These are phyloP conservation scores for Podospora didyma DNA, from an alignment of 495 filamentous ascomycete species.

Conservation along the genomic window DNA sequence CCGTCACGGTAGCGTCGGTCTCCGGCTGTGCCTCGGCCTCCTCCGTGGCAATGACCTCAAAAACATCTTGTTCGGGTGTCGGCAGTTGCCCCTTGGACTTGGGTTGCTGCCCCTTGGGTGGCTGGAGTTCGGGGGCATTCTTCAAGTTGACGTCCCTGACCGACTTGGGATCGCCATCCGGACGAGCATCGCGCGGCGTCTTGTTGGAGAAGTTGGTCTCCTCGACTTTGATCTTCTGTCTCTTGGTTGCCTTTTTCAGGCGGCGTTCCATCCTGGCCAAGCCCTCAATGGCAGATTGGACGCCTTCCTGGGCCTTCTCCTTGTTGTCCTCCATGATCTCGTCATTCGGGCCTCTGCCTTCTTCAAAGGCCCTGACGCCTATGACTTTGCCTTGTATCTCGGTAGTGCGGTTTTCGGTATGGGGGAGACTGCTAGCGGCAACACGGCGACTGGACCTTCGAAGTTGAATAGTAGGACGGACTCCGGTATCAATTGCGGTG, in stretches of 20 bases:
- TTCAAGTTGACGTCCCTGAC: background rate
- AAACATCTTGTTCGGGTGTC: slow-evolving; percentile 4
- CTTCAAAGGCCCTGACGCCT: slow-evolving; percentile 4
- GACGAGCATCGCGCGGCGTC: background rate
- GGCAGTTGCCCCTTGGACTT: background rate
- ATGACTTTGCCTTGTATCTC: slow-evolving; percentile 17
- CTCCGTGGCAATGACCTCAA: background rate
- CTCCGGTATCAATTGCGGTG: no score
- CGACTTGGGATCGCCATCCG: background rate
- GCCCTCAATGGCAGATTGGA: slow-evolving; percentile 24
- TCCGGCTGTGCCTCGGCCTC: background rate
- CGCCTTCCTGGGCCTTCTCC: slow-evolving; percentile 13
- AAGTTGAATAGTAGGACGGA: no score
- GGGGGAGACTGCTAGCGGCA: background rate
- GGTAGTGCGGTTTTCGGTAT: slow-evolving; percentile 2
- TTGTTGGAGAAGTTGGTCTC: background rate
- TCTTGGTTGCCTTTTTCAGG: slow-evolving; percentile 20
- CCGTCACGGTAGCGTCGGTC: no score
- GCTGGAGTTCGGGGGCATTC: no score
- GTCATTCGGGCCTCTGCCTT: background rate
- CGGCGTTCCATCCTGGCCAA: slow-evolving; percentile 27
- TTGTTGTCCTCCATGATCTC: slow-evolving; percentile 7
- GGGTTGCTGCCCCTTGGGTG: no score
- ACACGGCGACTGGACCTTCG: no score
- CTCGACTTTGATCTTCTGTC: slow-evolving; percentile 27